Evolutionary conservation across 2,329 filamentous ascomycete genomes (phyloP), one percentile per base, ranked within the genome.

Genomic region (Diaporthe ilicicola): DNA sequence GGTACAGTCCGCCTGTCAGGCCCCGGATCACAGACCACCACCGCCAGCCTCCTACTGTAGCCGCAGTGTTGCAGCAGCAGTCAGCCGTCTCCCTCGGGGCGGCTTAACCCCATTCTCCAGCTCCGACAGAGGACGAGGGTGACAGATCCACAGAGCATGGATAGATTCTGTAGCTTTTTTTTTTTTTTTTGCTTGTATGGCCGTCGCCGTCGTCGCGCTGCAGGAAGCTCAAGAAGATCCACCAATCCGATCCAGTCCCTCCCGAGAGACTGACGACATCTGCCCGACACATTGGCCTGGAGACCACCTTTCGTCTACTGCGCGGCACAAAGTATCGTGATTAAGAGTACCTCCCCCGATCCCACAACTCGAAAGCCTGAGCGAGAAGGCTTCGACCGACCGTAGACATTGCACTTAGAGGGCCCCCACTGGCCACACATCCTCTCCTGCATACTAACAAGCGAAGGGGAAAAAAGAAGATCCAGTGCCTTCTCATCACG

Each of bases 181-280:
- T 34, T 5, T 34, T 4, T 34, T 5, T 4, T 9, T 48, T n/a
- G 19, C 27, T 62, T 24, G 13, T n/a, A 8, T 29, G 15, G 1
- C 42, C 37, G 37, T 8, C 5, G 37, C 37, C 27, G 22, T 62
- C 27, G 24, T 62, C 59, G 13, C 34, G 19, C 19, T 50, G 44
- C 59, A 50, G 29, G 44, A 64, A 9, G 24, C n/a, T 37, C 59
- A 48, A 48, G 42, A 64, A 27, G 17, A 9, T 34, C 59, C 59
- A 64, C 59, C 42, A 50, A 64, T 50, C 44, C n/a, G 4, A 12
- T 62, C 27, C 42, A 62, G 29, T 12, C 42, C 29, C n/a, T 27
- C 13, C 13, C 59, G 22, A 27, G 7, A 62, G 29, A 37, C 59
- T 62, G 59, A 62, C 59, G 42, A 48, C 59, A 48, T 48, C n/a